A percentile compares a stretch with the other conserved stretches of the same genome.
These are phyloP conservation scores for Pachyrhizus erosus DNA, from an alignment of 306 rosid genomes.

Conservation along the genomic window DNA sequence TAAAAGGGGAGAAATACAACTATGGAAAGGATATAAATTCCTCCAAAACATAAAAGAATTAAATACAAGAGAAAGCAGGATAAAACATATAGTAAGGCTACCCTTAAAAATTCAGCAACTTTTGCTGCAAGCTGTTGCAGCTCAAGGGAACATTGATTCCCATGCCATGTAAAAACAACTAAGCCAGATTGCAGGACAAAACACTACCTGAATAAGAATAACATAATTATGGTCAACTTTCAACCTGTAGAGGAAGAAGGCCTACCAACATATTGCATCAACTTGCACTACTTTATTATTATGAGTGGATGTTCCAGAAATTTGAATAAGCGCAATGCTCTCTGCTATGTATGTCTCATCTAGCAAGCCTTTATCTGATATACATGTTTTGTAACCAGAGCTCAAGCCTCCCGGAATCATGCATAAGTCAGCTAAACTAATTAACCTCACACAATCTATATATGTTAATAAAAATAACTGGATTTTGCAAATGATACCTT, in stretches of 20 bases:
- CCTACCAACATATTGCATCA: slow-evolving; percentile 58
- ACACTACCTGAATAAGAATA: slow-evolving; percentile 74
- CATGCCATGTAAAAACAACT: slow-evolving; percentile 90
- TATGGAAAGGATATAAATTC: slow-evolving; percentile 12
- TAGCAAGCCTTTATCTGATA: slow-evolving; percentile 72
- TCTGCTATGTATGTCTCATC: slow-evolving; percentile 87
- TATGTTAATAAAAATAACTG: slow-evolving; percentile 1
- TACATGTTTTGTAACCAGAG: slow-evolving; percentile 75
- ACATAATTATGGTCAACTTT: slow-evolving; percentile 24
- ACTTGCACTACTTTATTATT: slow-evolving; percentile 92
- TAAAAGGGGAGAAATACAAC: not conserved
- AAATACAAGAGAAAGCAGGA: not conserved
- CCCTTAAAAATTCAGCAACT: slow-evolving; percentile 93
- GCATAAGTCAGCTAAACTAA: slow-evolving; percentile 41
- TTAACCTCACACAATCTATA: slow-evolving; percentile 36
- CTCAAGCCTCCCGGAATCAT: slow-evolving; percentile 90
- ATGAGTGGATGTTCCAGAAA: slow-evolving; percentile 84
- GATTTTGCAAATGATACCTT: slow-evolving; percentile 61
- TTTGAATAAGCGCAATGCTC: slow-evolving; percentile 73
- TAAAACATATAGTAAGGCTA: slow-evolving; percentile 39
- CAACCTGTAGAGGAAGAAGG: slow-evolving; percentile 36
- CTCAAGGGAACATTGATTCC: slow-evolving; percentile 85
- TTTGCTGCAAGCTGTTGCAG: slow-evolving; percentile 94
- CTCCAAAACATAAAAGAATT: slow-evolving; percentile 2
- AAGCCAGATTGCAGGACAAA: slow-evolving; percentile 94